Conservation (phyloP, 192 early-diverging fungal genomes). For the Gonapodya prolifera region DNA sequence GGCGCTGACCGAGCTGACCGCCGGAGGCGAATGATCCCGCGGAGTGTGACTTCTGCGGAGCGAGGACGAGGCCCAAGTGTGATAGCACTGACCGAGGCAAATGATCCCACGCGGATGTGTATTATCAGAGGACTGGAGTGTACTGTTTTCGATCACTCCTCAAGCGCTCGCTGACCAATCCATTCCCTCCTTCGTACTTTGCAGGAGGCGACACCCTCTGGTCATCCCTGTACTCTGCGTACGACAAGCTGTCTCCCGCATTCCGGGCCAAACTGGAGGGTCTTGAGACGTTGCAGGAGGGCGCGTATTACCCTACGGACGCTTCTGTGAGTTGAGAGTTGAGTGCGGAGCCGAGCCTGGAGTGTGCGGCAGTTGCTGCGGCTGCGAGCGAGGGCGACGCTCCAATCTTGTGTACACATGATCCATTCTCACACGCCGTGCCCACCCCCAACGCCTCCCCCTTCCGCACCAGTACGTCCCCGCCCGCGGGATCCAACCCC, state of each 20-base stretch:
- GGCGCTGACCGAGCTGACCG: no score
- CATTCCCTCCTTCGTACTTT: no score
- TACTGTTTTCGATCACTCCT: neutral
- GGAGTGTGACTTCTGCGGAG: no score
- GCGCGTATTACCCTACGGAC: neutral
- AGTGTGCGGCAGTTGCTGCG: neutral
- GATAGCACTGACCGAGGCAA: no score
- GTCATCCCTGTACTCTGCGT: slow-evolving; percentile 37
- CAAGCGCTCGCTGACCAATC: neutral
- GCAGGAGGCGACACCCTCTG: slow-evolving; percentile 4
- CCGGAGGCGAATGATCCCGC: no score
- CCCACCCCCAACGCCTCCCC: no score
- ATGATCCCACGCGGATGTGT: no score
- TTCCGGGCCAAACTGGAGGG: slow-evolving; percentile 41
- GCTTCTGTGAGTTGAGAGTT: neutral
- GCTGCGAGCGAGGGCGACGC: neutral
- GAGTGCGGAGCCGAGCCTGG: neutral
- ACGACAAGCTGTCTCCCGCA: slow-evolving; percentile 43
- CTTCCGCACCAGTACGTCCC: no score
- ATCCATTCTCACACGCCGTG: no score
- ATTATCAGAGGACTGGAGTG: no score
- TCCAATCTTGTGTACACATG: neutral
- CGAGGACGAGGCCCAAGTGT: no score
- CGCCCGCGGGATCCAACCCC: slow-evolving; percentile 23
- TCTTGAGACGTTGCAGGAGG: slow-evolving; percentile 13